Base-by-base conservation (phyloP, 768 basidiomycete genomes). In the Psilocybe sp. region DNA sequence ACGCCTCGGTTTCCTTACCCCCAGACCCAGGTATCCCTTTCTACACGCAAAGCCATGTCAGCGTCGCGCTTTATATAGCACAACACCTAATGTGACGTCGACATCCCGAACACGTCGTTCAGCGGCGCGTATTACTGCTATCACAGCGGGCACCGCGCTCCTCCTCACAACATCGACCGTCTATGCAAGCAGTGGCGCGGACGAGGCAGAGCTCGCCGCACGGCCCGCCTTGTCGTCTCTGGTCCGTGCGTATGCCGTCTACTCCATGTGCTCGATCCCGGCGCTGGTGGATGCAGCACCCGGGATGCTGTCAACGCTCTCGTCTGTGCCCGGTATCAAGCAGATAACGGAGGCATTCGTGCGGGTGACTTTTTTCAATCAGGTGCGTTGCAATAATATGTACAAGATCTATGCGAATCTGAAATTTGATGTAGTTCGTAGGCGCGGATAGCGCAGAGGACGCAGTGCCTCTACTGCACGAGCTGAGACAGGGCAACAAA, bases 371-470 rank as follows among this genome's bases (percentile, higher is more conserved):
- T 96, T 97, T 72, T 96, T 93, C 60, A 76, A 80, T 40, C 93
- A 95, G 70, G 89, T 87, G 54, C 28, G 76, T 54, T 32, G 9
- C 7, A 36, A 19, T 46, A 31, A 12, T 8, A 6, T 28, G 34
- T 31, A 8, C 14, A 12, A 3, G 11, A 35, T 50, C 10, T 19
- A 5, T 18, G 7, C 39, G 33, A 18, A 3, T 15, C 36, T n/a
- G 28, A 23, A 18, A 51, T 31, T 40, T 20, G 38, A 34, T 10
- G 13, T 46, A 92, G 85, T 98, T 96, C 57, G 93, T 95, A 1
- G 92, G 93, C 0, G 93, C 89, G 3, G 92, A 95, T 51, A 86
- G 86, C 0, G 88, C 85, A 0, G 75, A 79, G 34, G 83, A 78
- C 14, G 79, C 85, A 6, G 56, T 89, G 4, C 84, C 89, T 1